phyloP scores from a whole-genome alignment of 495 filamentous ascomycete species.

The Cercophora samala region DNA sequence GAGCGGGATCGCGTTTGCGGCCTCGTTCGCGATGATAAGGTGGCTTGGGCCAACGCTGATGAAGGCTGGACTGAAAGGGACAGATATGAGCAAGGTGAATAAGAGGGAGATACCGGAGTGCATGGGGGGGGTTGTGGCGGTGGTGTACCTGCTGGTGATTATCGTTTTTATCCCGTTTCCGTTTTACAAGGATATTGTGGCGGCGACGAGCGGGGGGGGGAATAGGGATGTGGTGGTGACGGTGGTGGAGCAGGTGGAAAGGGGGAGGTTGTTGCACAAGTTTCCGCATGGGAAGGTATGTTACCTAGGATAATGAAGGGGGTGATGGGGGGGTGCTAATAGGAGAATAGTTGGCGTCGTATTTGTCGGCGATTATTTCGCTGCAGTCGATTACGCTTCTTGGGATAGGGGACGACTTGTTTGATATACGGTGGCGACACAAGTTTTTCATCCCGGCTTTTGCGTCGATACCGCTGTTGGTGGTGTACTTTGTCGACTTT shows the following conservation, averaged over 20 bases:
- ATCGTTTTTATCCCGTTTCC: conserved; percentile 94
- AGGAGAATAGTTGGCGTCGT: conserved; percentile 75
- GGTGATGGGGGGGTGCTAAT: too few species aligned
- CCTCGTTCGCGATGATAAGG: conserved; percentile 76
- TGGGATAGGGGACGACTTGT: conserved; percentile 91
- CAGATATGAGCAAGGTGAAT: conserved; percentile 77
- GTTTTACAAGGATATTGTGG: conserved; percentile 97
- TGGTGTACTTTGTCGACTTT: conserved; percentile 98
- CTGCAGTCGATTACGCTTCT: conserved; percentile 86
- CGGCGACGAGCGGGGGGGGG: conserved; percentile 90
- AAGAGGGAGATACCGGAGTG: conserved; percentile 80
- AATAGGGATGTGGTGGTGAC: conserved; percentile 71
- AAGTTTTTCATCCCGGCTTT: conserved; percentile 97
- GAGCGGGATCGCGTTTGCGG: conserved; percentile 76
- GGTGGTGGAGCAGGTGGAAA: conserved; percentile 62
- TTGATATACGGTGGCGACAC: conserved; percentile 98
- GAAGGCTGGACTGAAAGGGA: conserved; percentile 83
- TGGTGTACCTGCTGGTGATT: conserved; percentile 81
- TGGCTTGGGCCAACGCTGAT: conserved; percentile 95
- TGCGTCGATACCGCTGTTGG: conserved; percentile 86
- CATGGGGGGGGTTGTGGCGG: conserved; percentile 94
- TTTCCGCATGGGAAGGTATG: conserved; percentile 87
- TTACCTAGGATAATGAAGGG: background rate
- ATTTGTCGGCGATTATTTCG: conserved; percentile 88
- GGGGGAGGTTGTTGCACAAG: conserved; percentile 75